These are phyloP conservation scores for Emergomyces pasteurianus DNA, from an alignment of 2,329 filamentous ascomycete genomes.

Conservation along the genomic window DNA sequence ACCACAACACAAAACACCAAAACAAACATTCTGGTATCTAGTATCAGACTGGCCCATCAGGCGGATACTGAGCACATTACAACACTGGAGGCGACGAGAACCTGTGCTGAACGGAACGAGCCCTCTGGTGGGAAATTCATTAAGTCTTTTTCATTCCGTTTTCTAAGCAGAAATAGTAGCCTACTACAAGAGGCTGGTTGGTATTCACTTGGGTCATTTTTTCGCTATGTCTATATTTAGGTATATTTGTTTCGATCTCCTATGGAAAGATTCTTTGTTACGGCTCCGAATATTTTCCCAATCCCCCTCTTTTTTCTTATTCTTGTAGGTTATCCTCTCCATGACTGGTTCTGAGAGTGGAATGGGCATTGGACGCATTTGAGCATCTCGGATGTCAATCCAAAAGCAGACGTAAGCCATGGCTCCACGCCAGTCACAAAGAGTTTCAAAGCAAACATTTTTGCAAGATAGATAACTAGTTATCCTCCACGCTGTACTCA, in stretches of 20 bases:
- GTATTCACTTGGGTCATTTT: too few species aligned
- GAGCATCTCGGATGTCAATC: too few species aligned
- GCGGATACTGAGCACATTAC: background rate
- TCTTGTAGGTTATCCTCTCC: background rate
- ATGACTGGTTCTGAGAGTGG: background rate
- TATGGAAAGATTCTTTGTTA: background rate
- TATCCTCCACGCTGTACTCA: too few species aligned
- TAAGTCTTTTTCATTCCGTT: background rate
- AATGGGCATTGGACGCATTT: too few species aligned
- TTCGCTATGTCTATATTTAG: too few species aligned
- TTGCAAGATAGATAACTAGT: too few species aligned
- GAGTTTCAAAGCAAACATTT: too few species aligned
- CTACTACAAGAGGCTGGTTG: background rate
- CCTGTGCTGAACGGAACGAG: background rate
- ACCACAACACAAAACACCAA: slow-evolving; percentile 1
- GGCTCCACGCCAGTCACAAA: too few species aligned
- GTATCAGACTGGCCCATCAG: background rate
- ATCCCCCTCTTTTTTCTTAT: background rate
- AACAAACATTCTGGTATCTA: background rate
- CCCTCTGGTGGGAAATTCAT: background rate
- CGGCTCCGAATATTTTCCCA: background rate
- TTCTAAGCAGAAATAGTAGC: too few species aligned
- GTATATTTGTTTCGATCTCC: background rate
- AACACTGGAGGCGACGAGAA: background rate
- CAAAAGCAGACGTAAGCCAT: too few species aligned